Evolutionary conservation across 1,284 basidiomycete species (phyloP), one percentile per base, ranked within the genome.

Genomic region (Ganoderma multipileum): DNA sequence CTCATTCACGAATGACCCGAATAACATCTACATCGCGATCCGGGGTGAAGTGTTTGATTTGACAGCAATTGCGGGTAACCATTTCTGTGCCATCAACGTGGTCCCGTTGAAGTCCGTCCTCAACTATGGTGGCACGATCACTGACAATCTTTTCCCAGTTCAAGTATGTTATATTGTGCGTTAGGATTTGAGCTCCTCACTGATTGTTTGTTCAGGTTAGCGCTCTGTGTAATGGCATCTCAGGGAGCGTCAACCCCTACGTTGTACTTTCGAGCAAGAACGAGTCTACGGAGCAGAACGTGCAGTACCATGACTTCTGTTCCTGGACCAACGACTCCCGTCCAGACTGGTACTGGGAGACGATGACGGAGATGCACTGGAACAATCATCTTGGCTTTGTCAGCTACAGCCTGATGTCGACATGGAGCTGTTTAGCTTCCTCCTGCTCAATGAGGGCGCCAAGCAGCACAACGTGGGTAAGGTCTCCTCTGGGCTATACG

Each of bases 401-500:
- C 73, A 98, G 96, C 0, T 95, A 90, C 79, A 96, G 95, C 0
- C 96, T 0, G 95, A 95, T 74, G 83, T 95, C 59, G 96, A 99
- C 75, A 96, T 97, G 0, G 97, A 99, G 80, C 95, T 96, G 6
- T 86, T 99, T 69, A 94, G 94, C 75, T 99, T 99, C 88, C 84
- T 95, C 60, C 96, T 94, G 18, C 87, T 99, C 60, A 97, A 97
- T 20, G 95, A 99, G 79, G 97, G 97, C 54, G 90, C 94, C 60
- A 96, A 95, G 81, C 97, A 99, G 82, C 94, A 98, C 79, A 99
- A 99, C 78, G 97, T 98, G 92, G 97, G 93, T 82, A 99, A 99
- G 83, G 91, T 99, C 6, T 99, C 98, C 81, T 97, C 96, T 47
- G 97, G 98, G 20, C 81, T 99, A 72, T 99, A 99, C 79, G 96